Conservation (phyloP, 2,329 filamentous ascomycete genomes). For the Xylariaceae sp. region DNA sequence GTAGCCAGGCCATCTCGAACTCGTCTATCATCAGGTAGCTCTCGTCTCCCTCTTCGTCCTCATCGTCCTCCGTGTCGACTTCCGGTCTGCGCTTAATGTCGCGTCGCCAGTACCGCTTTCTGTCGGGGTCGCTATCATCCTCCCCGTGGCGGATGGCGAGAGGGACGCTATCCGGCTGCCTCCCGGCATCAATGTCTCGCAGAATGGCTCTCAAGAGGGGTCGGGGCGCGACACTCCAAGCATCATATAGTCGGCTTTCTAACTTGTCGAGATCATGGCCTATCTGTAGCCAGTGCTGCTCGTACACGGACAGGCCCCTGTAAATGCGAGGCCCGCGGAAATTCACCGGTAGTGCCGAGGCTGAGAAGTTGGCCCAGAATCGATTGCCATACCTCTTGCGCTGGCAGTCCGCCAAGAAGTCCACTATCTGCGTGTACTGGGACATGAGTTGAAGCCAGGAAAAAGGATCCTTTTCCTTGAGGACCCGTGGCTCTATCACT, state of each 20-base stretch:
- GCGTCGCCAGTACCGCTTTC: constrained; percentile 16
- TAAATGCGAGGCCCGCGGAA: constrained; percentile 29
- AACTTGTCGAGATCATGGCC: constrained; percentile 26
- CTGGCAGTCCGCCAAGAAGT: constrained; percentile 21
- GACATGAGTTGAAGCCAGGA: constrained; percentile 28
- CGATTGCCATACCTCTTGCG: constrained; percentile 20
- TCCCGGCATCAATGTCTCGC: constrained; percentile 25
- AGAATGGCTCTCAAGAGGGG: constrained; percentile 24
- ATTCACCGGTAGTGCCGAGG: constrained; percentile 26
- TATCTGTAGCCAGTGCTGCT: constrained; percentile 27
- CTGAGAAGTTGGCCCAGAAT: constrained; percentile 19
- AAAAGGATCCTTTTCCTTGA: constrained; percentile 26
- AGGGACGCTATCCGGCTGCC: constrained; percentile 2
- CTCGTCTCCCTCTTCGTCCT: constrained; percentile 6
- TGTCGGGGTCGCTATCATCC: constrained; percentile 2
- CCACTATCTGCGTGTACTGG: constrained; percentile 21
- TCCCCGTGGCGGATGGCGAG: constrained; percentile 4
- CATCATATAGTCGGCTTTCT: constrained; percentile 11
- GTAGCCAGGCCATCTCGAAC: constrained; percentile 25
- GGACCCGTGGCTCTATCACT: constrained; percentile 10
- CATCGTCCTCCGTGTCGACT: constrained; percentile 8
- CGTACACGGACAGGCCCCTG: constrained; percentile 23
- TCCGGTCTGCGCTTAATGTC: constrained; percentile 20
- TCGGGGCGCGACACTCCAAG: constrained; percentile 22
- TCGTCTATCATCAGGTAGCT: constrained; percentile 20